Percentiles rank a stretch among this genome's conserved stretches.
These are phyloP conservation scores for Plasmodium inui DNA, from an alignment of 169 alveolate genomes.

Conservation along the genomic window DNA sequence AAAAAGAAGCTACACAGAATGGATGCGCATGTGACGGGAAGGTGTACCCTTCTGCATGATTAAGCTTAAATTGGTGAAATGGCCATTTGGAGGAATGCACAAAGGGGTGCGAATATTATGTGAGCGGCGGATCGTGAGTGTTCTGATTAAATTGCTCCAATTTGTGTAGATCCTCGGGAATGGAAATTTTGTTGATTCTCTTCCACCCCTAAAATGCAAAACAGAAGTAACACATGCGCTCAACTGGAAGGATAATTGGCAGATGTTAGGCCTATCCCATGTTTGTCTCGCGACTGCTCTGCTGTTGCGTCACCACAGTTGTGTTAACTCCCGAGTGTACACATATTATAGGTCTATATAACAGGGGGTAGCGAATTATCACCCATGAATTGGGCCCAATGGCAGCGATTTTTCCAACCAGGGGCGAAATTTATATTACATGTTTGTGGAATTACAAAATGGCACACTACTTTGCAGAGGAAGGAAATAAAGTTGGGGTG, in stretches of 20 bases:
- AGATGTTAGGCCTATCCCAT: background rate
- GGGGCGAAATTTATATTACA: background rate
- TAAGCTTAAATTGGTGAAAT: background rate
- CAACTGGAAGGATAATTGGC: background rate
- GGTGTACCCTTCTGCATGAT: background rate
- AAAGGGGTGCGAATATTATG: background rate
- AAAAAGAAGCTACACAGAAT: background rate
- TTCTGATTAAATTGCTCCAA: background rate
- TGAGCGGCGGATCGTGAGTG: background rate
- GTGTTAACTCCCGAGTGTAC: background rate
- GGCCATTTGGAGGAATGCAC: background rate
- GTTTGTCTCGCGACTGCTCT: background rate
- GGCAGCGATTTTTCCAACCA: background rate
- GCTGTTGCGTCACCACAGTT: background rate
- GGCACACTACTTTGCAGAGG: background rate
- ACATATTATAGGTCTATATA: background rate
- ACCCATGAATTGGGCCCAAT: background rate
- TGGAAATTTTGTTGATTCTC: background rate
- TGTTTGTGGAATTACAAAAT: background rate
- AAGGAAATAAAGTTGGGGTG: background rate
- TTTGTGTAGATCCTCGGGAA: background rate
- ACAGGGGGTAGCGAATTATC: background rate
- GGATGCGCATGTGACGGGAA: background rate
- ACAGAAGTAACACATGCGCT: background rate
- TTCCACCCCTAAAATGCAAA: background rate